Base-by-base conservation (phyloP, 768 basidiomycete genomes). In the Naematelia aurantialba region DNA sequence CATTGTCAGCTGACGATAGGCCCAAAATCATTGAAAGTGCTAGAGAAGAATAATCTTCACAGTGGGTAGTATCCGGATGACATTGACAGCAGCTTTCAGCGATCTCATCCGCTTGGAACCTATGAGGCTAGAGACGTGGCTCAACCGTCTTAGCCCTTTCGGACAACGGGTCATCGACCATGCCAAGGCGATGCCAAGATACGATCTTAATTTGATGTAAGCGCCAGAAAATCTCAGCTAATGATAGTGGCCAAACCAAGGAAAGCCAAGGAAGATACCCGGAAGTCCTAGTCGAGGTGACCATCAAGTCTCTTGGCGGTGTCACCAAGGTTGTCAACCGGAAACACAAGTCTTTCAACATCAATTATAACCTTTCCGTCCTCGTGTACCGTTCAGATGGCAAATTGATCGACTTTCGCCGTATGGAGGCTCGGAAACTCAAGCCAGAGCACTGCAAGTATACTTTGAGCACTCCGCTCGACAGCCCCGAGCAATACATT, bases 371-470 rank as follows among this genome's bases (percentile, higher is more conserved):
- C 44, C 26, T 65, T 10, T 65, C 63, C 4, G 79, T 83, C 55
- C 89, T 89, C 67, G 80, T 82, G 4, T 72, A 88, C 12, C 27
- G 69, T 19, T 61, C 74, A 1, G 89, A 91, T 71, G 76, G 84
- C 66, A 81, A 83, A 22, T 84, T 87, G 52, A 75, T 94, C 57
- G 89, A 91, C 70, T 91, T 87, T 71, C 85, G 90, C 46, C 31
- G 5, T 2, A 46, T 67, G 92, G 89, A 11, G 90, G 88, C 1
- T 64, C 81, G 81, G 3, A 80, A 92, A 54, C 81, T 42, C 11
- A 29, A 77, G 19, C 59, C 82, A 83, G 17, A 71, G 77, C 24
- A 29, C 1, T 87, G 85, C 68, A 80, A 80, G 0, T 89, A 91
- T 55, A 79, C 79, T 14, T 74, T 93, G 21, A 80, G 75, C 0